Percentiles rank a stretch among this genome's conserved stretches.
Evolutionary conservation across 2,329 filamentous ascomycete genomes (phyloP).

Genomic region (Talaromyces rugulosus): DNA sequence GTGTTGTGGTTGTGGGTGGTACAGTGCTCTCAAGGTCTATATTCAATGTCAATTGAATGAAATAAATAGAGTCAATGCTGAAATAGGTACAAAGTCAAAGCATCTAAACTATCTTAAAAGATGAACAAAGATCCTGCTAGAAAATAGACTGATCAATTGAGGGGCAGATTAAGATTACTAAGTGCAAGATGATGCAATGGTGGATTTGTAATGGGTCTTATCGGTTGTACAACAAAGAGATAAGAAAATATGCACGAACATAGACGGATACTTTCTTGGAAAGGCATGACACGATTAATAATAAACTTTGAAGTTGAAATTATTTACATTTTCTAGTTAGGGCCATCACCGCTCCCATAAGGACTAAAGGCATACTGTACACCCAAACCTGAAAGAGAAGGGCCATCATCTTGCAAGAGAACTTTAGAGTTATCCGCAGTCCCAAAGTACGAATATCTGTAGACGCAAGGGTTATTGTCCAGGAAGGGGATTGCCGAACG

Average conservation of each 20-base stretch:
- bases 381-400: slow-evolving; percentile 9
- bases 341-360: slow-evolving; percentile 7
- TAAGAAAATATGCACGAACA: no score
- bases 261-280: no score
- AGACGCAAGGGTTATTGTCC: slow-evolving; percentile 32
- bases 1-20: neutral
- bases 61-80: neutral
- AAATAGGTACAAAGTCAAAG: neutral
- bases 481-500: slow-evolving; percentile 35
- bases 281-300: no score
- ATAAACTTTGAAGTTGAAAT: no score
- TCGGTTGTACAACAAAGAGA: no score
- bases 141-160: no score
- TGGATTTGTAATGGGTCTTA: no score
- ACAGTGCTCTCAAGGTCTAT: neutral
- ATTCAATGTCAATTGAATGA: neutral
- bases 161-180: no score
- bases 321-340: neutral
- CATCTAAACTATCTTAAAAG: neutral
- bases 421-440: slow-evolving; percentile 20
- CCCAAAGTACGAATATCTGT: slow-evolving; percentile 42
- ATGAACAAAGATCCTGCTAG: no score
- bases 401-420: slow-evolving; percentile 1
- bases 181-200: no score
- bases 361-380: slow-evolving; percentile 8